These are phyloP conservation scores for Apium graveolens DNA, from an alignment of 129 eudicot genomes.

Conservation along the genomic window DNA sequence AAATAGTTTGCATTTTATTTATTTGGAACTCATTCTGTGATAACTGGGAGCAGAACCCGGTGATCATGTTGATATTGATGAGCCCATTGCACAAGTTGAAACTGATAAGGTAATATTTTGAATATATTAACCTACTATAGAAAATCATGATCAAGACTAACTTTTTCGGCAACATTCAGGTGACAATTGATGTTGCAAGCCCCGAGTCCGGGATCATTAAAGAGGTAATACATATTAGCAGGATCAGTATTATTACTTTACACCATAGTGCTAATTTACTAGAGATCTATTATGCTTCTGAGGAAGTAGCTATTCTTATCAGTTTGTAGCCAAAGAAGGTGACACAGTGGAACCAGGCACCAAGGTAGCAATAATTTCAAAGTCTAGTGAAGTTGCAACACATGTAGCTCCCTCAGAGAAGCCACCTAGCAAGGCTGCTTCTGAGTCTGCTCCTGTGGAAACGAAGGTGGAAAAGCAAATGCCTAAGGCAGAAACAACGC, in stretches of 20 bases:
- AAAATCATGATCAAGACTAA: conserved; percentile 7
- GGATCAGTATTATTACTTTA: not conserved
- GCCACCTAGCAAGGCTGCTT: conserved; percentile 27
- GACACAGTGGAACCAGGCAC: conserved; percentile 58
- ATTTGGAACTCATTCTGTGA: conserved; percentile 11
- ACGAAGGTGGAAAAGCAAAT: conserved; percentile 26
- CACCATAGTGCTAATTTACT: not conserved
- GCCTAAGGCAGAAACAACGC: conserved; percentile 25
- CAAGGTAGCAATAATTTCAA: conserved; percentile 50
- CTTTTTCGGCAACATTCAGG: conserved; percentile 25
- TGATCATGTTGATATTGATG: conserved; percentile 47
- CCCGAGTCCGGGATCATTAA: conserved; percentile 55
- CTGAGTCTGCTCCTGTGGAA: conserved; percentile 25
- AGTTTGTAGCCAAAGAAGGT: conserved; percentile 64
- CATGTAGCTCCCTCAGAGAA: conserved; percentile 59
- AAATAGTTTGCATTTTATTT: not conserved
- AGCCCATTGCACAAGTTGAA: conserved; percentile 65
- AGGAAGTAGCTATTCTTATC: not conserved
- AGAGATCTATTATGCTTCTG: not conserved
- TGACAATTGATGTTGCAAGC: conserved; percentile 58
- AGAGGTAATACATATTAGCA: conserved; percentile 25
- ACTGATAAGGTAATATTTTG: conserved; percentile 48
- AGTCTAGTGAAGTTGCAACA: conserved; percentile 39
- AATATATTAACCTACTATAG: conserved; percentile 9
- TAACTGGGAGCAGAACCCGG: conserved; percentile 47